Base-by-base conservation (phyloP, 306 rosid genomes). In the Pterocarpus santalinus region DNA sequence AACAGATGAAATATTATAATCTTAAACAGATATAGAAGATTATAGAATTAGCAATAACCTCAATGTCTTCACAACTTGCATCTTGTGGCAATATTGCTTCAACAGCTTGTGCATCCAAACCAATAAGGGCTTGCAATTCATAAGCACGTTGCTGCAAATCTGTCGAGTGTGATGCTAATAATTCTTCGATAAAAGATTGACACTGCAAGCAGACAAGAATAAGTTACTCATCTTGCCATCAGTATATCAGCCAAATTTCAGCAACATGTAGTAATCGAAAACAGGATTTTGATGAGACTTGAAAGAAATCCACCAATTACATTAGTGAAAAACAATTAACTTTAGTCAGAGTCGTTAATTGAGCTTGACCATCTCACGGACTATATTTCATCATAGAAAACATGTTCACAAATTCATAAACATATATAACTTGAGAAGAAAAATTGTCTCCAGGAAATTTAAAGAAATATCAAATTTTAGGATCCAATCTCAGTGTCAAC, bases 111-210 rank as follows among this genome's bases (percentile, higher is more conserved):
- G 88, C 82, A 76, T 90, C 91, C 86, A 91, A 86, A 58, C 88
- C 80, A 65, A 77, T 28, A 66, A 90, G 87, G 67, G 89, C 91
- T 89, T 89, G 98, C 86, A 92, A 88, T 86, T 94, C 98, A 86
- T 94, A 92, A 8, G 98, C 95, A 77, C 96, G 97, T 77, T 94
- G 98, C 88, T 94, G 97, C 90, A 94, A 81, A 87, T 94, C 98
- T 30, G 94, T 92, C 62, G 95, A 94, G 87, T 94, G 88, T 78
- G 98, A 91, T 39, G 98, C 97, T 63, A 92, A 85, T 81, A 91
- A 76, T 77, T 89, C 97, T 86, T 94, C 98, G 73, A 92, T 79
- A 85, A 94, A 88, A 72, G 90, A 84, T 83, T 94, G 97, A 84
- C 94, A 92, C 97, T 94, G 84, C 71, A 82, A 51, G 73, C 38